Conservation (phyloP, 2,329 filamentous ascomycete species). For the Falciphora oryzae region DNA sequence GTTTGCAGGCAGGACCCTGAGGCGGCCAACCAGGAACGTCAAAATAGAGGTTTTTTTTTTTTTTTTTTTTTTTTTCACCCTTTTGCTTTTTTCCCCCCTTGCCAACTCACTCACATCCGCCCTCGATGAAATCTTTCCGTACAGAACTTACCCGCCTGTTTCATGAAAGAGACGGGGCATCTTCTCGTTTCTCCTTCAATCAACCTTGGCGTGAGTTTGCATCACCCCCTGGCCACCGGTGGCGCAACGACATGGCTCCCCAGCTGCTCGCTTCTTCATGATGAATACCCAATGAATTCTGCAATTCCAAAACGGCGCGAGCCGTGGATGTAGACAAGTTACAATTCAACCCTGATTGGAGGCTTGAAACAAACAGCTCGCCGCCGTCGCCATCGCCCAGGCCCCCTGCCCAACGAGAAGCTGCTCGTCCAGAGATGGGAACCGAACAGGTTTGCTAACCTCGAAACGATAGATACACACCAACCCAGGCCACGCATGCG, state of each 20-base stretch:
- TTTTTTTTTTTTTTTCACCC: constrained; percentile 1
- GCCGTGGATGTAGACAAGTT: constrained; percentile 4
- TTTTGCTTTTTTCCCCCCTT: neutral
- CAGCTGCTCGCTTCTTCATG: neutral
- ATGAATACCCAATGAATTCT: constrained; percentile 10
- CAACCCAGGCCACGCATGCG: neutral
- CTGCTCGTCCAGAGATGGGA: neutral
- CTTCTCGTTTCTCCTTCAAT: neutral
- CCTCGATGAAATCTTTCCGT: neutral
- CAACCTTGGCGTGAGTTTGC: neutral
- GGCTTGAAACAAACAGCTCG: neutral
- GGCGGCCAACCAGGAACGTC: too few species aligned
- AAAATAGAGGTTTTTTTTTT: neutral
- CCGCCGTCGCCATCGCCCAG: too few species aligned
- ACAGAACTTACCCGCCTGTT: neutral
- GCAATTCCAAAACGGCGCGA: constrained; percentile 6
- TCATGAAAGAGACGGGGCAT: neutral
- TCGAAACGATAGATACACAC: neutral
- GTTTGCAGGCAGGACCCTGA: too few species aligned
- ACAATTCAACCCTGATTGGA: constrained; percentile 6
- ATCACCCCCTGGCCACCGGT: too few species aligned
- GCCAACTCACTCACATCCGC: neutral
- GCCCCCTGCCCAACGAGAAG: too few species aligned
- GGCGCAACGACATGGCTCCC: too few species aligned
- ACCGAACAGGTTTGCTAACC: neutral